Conservation (phyloP, 306 rosid genomes). For the Gleditsia sinensis region DNA sequence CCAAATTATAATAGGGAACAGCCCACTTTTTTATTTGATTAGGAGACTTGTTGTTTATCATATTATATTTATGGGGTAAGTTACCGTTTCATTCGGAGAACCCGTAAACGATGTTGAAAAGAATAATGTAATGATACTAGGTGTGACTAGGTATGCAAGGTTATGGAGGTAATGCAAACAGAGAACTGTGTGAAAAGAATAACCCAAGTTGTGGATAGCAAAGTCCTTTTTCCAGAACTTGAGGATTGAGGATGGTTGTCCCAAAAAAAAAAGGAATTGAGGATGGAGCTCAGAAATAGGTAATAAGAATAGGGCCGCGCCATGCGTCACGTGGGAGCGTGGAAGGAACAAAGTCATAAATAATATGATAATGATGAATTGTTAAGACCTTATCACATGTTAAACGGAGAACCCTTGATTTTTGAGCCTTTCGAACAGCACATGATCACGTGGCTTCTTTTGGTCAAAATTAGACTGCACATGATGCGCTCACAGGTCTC, state of each 20-base stretch:
- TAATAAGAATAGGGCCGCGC: neutral
- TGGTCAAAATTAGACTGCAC: constrained; percentile 24
- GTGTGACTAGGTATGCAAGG: neutral
- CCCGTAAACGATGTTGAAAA: neutral
- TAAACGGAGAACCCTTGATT: constrained; percentile 21
- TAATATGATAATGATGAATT: constrained; percentile 7
- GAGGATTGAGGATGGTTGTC: neutral
- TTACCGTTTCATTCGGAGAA: neutral
- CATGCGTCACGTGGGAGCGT: constrained; percentile 17
- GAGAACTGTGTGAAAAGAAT: neutral
- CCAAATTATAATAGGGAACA: neutral
- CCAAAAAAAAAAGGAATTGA: no score
- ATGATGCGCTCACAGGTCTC: constrained; percentile 19
- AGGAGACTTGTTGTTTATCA: neutral
- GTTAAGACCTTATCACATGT: constrained; percentile 27
- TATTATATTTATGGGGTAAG: constrained; percentile 4
- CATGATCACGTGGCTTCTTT: constrained; percentile 47
- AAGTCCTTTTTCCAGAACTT: neutral
- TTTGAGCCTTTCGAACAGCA: constrained; percentile 41
- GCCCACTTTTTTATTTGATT: neutral
- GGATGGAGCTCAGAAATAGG: neutral
- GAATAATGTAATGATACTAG: neutral
- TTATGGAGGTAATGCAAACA: neutral
- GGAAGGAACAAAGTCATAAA: neutral
- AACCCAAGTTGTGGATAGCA: neutral